These are phyloP conservation scores for Bruguiera gymnorhiza DNA, from an alignment of 345 rosid genomes.

Conservation along the genomic window DNA sequence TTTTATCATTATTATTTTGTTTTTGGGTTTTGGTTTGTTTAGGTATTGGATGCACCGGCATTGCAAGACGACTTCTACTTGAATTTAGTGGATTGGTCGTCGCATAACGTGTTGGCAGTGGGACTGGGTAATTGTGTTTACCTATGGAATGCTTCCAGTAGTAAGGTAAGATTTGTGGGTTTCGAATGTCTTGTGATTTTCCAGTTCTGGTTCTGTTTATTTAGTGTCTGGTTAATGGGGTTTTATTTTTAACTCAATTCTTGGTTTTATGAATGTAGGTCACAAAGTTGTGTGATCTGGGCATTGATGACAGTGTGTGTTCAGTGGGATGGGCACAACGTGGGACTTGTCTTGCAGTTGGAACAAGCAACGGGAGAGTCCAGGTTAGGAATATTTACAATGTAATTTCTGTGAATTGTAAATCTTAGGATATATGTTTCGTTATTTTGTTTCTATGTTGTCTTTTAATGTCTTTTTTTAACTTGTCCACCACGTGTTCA, in stretches of 20 bases:
- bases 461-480: neutral
- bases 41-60: constrained; percentile 99
- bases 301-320: constrained; percentile 79
- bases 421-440: neutral
- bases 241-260: neutral
- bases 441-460: neutral
- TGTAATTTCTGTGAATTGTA: neutral
- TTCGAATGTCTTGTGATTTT: neutral
- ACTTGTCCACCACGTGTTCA: neutral
- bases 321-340: constrained; percentile 96
- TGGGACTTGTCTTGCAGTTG: constrained; percentile 83
- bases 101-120: constrained; percentile 86
- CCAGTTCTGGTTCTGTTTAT: neutral
- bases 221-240: neutral
- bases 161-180: constrained; percentile 52
- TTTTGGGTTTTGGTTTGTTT: constrained; percentile 10
- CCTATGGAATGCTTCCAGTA: constrained; percentile 98
- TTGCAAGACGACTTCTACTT: constrained; percentile 98
- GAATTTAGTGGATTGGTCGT: constrained; percentile 98
- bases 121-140: constrained; percentile 95
- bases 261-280: constrained; percentile 44
- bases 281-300: constrained; percentile 92
- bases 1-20: neutral
- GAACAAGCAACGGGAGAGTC: constrained; percentile 81
- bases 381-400: constrained; percentile 45